Percentiles rank a stretch among this genome's conserved stretches.
Conservation (phyloP, 371 early-diverging fungal genomes). For the Mucor racemosus region DNA sequence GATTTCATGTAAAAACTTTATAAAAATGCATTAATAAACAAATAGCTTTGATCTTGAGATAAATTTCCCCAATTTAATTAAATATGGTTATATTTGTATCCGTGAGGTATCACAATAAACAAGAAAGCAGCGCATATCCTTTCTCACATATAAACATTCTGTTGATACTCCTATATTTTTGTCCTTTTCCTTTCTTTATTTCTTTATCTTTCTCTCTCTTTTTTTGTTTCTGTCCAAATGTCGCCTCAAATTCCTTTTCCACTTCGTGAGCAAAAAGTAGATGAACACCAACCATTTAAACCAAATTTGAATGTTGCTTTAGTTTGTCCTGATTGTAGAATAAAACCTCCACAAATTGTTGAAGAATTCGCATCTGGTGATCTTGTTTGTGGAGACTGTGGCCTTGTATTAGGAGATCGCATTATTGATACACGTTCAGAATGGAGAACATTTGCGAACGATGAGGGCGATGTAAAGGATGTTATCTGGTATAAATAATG, state of each 20-base stretch:
- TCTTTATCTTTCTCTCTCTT: slow-evolving; percentile 1
- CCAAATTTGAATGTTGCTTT: slow-evolving; percentile 67
- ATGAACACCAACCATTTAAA: slow-evolving; percentile 36
- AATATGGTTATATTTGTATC: no score
- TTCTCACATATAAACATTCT: no score
- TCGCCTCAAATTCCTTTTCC: slow-evolving; percentile 48
- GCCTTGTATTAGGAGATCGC: slow-evolving; percentile 92
- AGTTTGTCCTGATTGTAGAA: slow-evolving; percentile 81
- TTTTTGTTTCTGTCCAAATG: slow-evolving; percentile 22
- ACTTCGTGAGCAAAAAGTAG: slow-evolving; percentile 42
- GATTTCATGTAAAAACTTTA: no score
- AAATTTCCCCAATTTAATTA: no score
- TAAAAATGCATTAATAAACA: no score
- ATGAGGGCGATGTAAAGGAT: slow-evolving; percentile 76
- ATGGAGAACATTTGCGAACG: slow-evolving; percentile 98
- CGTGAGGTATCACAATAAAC: neutral
- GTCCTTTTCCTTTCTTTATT: neutral
- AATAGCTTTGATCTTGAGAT: no score
- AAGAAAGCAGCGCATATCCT: neutral
- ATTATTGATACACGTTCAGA: slow-evolving; percentile 99
- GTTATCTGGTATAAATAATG: neutral
- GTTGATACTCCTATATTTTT: neutral
- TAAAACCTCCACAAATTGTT: slow-evolving; percentile 87
- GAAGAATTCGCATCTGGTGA: slow-evolving; percentile 95
- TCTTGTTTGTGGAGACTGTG: slow-evolving; percentile 97